Percentiles rank a stretch among this genome's conserved stretches.
phyloP scores from a whole-genome alignment of 768 basidiomycete genomes.

The Leccinum olivaceopallidum region DNA sequence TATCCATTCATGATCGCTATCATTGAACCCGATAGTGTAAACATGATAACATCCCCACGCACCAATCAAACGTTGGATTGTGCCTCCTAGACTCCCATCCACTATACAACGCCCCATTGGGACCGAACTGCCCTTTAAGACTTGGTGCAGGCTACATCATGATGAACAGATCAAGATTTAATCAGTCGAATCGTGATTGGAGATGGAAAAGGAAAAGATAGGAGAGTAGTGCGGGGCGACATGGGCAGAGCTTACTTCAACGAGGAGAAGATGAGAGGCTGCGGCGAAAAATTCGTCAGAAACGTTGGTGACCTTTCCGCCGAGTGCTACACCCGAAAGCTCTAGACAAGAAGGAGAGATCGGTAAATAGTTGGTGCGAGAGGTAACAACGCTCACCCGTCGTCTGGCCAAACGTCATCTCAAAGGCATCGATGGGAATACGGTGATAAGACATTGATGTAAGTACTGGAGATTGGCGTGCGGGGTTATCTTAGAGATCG shows the following conservation, averaged over 20 bases:
- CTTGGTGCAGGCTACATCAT: slow-evolving; percentile 71
- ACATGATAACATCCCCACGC: slow-evolving; percentile 8
- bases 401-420: slow-evolving; percentile 44
- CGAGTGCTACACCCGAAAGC: slow-evolving; percentile 83
- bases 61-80: slow-evolving; percentile 91
- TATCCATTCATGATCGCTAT: slow-evolving; percentile 49
- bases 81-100: slow-evolving; percentile 96
- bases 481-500: too few relatives aligned
- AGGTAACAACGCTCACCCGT: slow-evolving; percentile 43
- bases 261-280: slow-evolving; percentile 78
- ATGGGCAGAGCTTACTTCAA: slow-evolving; percentile 54
- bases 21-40: background rate
- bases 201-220: background rate
- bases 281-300: slow-evolving; percentile 98
- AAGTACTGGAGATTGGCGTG: background rate
- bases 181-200: background rate
- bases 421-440: slow-evolving; percentile 49
- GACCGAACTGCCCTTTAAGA: slow-evolving; percentile 95
- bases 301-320: slow-evolving; percentile 68
- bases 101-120: slow-evolving; percentile 90
- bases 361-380: background rate
- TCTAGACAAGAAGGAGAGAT: slow-evolving; percentile 46
- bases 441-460: slow-evolving; percentile 39
- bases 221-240: background rate
- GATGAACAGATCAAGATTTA: background rate